phyloP scores from a whole-genome alignment of 768 basidiomycete genomes.

The Thelephora aurantiotincta region DNA sequence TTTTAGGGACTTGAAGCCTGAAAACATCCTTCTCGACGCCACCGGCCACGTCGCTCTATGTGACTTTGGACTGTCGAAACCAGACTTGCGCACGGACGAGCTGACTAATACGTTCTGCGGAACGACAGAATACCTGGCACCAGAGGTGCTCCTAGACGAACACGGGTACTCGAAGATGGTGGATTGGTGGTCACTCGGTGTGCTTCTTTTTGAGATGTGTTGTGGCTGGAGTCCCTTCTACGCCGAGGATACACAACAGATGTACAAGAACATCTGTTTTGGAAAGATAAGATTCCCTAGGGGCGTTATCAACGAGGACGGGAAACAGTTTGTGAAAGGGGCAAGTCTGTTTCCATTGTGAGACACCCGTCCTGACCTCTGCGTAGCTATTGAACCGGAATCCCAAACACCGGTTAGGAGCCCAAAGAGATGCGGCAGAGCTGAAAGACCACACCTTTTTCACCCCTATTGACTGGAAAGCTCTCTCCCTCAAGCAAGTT shows the following conservation, averaged over 20 bases:
- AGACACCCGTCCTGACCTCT: conserved; percentile 1
- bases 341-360: conserved; percentile 35
- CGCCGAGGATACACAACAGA: conserved; percentile 97
- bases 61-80: conserved; percentile 96
- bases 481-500: conserved; percentile 74
- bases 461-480: conserved; percentile 80
- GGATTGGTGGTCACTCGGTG: conserved; percentile 96
- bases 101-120: conserved; percentile 99
- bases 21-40: conserved; percentile 96
- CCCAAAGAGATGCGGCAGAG: conserved; percentile 80
- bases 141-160: conserved; percentile 96
- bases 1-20: conserved; percentile 84
- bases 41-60: conserved; percentile 97
- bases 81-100: conserved; percentile 84
- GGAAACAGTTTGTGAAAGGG: conserved; percentile 97
- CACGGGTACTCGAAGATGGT: conserved; percentile 98
- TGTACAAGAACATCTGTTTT: conserved; percentile 99
- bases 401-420: conserved; percentile 93
- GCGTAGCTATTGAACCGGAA: conserved; percentile 89
- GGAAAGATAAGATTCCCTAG: conserved; percentile 98
- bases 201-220: conserved; percentile 98
- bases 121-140: conserved; percentile 96
- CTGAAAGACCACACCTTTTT: conserved; percentile 97
- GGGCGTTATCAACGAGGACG: conserved; percentile 93
- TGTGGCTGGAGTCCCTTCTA: conserved; percentile 99